Percentiles rank a stretch among this genome's conserved stretches.
Conservation (phyloP, 2,329 filamentous ascomycete species). For the Pyrenochaeta sp. region DNA sequence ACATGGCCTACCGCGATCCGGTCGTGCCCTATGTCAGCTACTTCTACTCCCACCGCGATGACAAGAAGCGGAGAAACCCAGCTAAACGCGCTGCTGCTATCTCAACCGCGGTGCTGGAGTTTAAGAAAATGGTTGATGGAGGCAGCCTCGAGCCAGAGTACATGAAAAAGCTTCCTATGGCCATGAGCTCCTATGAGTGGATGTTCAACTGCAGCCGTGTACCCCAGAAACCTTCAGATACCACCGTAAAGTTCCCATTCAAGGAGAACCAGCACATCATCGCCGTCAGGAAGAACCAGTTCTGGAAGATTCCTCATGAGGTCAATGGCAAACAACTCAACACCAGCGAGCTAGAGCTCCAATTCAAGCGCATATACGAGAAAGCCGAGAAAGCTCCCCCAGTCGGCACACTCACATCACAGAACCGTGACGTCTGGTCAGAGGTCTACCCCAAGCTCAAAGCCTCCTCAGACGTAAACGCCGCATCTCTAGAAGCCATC, state of each 20-base stretch:
- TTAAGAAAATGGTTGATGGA: conserved; percentile 89
- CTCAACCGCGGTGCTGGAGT: conserved; percentile 83
- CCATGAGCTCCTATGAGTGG: conserved; percentile 98
- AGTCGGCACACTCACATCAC: conserved; percentile 84
- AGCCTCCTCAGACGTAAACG: conserved; percentile 75
- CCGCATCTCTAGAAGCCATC: conserved; percentile 77
- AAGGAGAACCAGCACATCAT: conserved; percentile 86
- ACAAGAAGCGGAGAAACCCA: conserved; percentile 85
- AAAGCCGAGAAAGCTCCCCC: conserved; percentile 71
- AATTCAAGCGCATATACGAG: conserved; percentile 87
- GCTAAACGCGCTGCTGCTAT: conserved; percentile 93
- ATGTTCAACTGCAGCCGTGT: conserved; percentile 98
- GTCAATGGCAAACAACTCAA: conserved; percentile 85
- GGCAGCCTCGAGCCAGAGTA: conserved; percentile 93
- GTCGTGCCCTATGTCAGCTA: conserved; percentile 98
- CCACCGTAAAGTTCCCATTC: conserved; percentile 80
- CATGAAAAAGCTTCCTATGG: conserved; percentile 96
- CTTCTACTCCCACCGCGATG: conserved; percentile 98
- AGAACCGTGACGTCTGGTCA: conserved; percentile 94
- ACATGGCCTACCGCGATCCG: conserved; percentile 91
- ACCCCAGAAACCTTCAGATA: conserved; percentile 81
- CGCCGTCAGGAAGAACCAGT: conserved; percentile 93
- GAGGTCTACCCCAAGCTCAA: conserved; percentile 73
- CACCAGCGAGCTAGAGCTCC: conserved; percentile 85
- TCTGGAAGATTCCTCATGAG: conserved; percentile 90